Evolutionary conservation across 306 rosid species (phyloP).

Genomic region (Geum urbanum): DNA sequence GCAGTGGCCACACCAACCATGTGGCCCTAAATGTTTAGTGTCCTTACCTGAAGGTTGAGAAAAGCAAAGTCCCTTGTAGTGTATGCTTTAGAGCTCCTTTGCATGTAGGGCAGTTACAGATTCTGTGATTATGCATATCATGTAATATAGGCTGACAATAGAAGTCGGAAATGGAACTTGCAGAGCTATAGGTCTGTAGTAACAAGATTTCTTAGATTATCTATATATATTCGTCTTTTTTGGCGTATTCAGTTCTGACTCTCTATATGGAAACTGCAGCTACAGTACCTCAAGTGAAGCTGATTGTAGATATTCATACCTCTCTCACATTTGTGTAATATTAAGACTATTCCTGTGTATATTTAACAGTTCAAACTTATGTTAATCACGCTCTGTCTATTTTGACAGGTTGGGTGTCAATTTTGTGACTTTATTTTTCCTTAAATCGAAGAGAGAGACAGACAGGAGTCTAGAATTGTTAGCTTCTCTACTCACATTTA

Average conservation of each 20-base stretch:
- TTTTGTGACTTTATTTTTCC: too few species aligned
- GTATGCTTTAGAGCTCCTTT: background rate
- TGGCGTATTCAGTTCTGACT: background rate
- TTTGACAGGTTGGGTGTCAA: too few species aligned
- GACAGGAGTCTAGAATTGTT: too few species aligned
- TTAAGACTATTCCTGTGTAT: too few species aligned
- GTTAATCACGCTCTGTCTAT: too few species aligned
- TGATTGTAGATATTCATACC: too few species aligned
- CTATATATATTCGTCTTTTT: background rate
- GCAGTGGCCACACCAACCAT: background rate
- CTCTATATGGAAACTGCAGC: background rate
- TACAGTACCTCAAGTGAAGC: too few species aligned
- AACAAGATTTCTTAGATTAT: constrained; percentile 1
- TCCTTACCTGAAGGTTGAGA: background rate
- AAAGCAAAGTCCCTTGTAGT: background rate
- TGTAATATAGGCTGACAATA: constrained; percentile 2
- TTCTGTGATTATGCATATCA: constrained; percentile 14
- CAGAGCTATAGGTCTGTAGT: background rate
- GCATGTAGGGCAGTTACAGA: constrained; percentile 18
- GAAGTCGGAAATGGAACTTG: background rate
- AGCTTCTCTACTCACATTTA: too few species aligned
- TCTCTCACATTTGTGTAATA: too few species aligned
- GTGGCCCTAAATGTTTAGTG: background rate
- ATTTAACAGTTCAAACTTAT: too few species aligned
- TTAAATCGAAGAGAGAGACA: too few species aligned